Conservation (phyloP, 768 basidiomycete species). For the Leccinum longicurvipes region DNA sequence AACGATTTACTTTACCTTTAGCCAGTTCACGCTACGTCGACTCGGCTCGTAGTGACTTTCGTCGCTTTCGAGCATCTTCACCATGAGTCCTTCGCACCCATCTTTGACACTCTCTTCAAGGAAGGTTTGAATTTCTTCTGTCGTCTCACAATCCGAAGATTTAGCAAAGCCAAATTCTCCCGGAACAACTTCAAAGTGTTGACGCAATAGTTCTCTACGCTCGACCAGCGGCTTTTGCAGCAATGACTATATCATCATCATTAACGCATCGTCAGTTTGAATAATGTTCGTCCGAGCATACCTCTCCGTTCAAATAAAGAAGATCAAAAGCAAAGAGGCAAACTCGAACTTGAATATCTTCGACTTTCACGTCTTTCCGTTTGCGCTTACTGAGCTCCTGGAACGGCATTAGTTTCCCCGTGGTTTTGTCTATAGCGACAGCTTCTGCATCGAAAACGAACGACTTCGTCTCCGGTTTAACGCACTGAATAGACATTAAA, state of each 20-base stretch:
- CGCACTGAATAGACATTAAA: slow-evolving; percentile 52
- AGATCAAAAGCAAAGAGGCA: slow-evolving; percentile 97
- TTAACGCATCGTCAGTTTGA: neutral
- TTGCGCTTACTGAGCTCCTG: slow-evolving; percentile 94
- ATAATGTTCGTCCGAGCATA: slow-evolving; percentile 26
- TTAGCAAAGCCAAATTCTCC: slow-evolving; percentile 95
- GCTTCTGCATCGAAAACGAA: slow-evolving; percentile 98
- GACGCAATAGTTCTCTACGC: slow-evolving; percentile 70
- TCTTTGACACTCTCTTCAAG: slow-evolving; percentile 97
- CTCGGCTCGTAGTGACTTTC: slow-evolving; percentile 96
- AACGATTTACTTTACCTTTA: slow-evolving; percentile 64
- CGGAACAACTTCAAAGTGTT: slow-evolving; percentile 78
- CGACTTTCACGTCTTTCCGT: slow-evolving; percentile 95
- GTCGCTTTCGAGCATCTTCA: slow-evolving; percentile 94
- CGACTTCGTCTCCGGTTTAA: slow-evolving; percentile 77
- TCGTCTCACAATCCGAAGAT: slow-evolving; percentile 82
- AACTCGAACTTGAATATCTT: slow-evolving; percentile 96
- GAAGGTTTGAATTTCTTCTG: slow-evolving; percentile 92
- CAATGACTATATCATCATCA: slow-evolving; percentile 58
- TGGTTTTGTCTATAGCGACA: slow-evolving; percentile 86
- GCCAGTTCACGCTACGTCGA: slow-evolving; percentile 93
- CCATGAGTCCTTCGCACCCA: slow-evolving; percentile 98
- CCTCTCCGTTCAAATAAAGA: slow-evolving; percentile 96
- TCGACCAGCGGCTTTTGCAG: slow-evolving; percentile 71
- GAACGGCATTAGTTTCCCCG: slow-evolving; percentile 91